Base-by-base conservation (phyloP, 371 early-diverging fungal species). In the Lichtheimia corymbifera region DNA sequence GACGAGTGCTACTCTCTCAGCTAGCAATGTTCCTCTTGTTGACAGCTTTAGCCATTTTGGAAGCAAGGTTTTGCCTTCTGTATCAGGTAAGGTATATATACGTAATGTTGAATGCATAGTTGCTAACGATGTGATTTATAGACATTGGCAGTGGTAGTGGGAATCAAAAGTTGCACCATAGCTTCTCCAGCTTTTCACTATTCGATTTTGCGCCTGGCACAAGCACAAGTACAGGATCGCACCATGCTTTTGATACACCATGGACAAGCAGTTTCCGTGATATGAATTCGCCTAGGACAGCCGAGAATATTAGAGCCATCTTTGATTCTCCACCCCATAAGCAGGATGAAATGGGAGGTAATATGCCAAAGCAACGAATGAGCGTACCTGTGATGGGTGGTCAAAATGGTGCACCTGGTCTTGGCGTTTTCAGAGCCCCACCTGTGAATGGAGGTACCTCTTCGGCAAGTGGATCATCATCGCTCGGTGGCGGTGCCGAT, bases 221-320 rank as follows among this genome's bases (percentile, higher is more conserved):
- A 15, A 59, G 59, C 17, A 43, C 59, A 20, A 51, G 51, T 25
- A 50, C 59, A 24, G 52, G 65, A 22, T 61, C 63, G 2, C 55
- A 50, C 15, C 65, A 65, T 14, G 64, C 70, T 15, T 53, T 77
- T 20, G 72, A 77, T 28, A 64, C 65, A 25, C 68, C 73, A 12
- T 78, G 79, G 79, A 47, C 35, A 5, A 72, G 66, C 47, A 72
- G 64, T 43, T 73, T 74, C 62, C 66, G 79, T 52, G 75, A 74
- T 25, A 74, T 73, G 63, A 73, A 69, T 49, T 67, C 71, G n/a
- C 65, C 71, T 25, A 63, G 65, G 18, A 66, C 76, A 5, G 74
- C 67, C 5, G 71, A 73, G 12, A 76, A 76, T 42, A 70, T 76
- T 47, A 70, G 77, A 20, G 72, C 76, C 40, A 74, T 76, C 45